A percentile compares a stretch with the other conserved stretches of the same genome.
These are phyloP conservation scores for Vanderwaltozyma tropicalis DNA, from an alignment of 805 yeast species.

Conservation along the genomic window DNA sequence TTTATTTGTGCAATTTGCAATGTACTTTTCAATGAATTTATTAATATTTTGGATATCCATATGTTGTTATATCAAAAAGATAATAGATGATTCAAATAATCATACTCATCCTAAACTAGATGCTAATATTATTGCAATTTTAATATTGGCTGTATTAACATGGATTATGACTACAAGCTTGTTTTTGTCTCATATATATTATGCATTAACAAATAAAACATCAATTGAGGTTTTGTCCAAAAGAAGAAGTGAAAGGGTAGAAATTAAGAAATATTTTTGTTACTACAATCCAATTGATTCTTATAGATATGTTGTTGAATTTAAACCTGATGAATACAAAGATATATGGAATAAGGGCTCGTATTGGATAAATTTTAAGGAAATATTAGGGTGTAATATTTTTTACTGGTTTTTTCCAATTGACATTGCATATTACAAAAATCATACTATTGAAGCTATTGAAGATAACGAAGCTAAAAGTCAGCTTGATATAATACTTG, in stretches of 20 bases:
- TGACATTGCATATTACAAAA: constrained; percentile 7
- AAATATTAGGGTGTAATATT: constrained; percentile 22
- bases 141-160: constrained; percentile 37
- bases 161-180: constrained; percentile 36
- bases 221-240: constrained; percentile 48
- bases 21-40: constrained; percentile 31
- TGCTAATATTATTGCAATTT: constrained; percentile 41
- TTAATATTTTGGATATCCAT: constrained; percentile 32
- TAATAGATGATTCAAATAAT: constrained; percentile 7
- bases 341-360: constrained; percentile 18
- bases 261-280: constrained; percentile 17
- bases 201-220: constrained; percentile 40
- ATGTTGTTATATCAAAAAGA: constrained; percentile 26
- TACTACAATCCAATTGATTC: constrained; percentile 25
- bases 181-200: constrained; percentile 34
- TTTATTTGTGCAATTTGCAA: constrained; percentile 44
- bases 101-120: constrained; percentile 22
- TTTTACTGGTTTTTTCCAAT: constrained; percentile 26
- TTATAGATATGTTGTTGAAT: constrained; percentile 34
- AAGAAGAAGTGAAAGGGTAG: constrained; percentile 12
- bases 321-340: constrained; percentile 20
- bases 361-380: constrained; percentile 17
- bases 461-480: constrained; percentile 6
- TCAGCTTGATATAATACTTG: constrained; percentile 15
- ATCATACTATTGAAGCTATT: constrained; percentile 1